These are phyloP conservation scores for Cymodocea nodosa DNA, from an alignment of 116 monocot genomes.

Conservation along the genomic window DNA sequence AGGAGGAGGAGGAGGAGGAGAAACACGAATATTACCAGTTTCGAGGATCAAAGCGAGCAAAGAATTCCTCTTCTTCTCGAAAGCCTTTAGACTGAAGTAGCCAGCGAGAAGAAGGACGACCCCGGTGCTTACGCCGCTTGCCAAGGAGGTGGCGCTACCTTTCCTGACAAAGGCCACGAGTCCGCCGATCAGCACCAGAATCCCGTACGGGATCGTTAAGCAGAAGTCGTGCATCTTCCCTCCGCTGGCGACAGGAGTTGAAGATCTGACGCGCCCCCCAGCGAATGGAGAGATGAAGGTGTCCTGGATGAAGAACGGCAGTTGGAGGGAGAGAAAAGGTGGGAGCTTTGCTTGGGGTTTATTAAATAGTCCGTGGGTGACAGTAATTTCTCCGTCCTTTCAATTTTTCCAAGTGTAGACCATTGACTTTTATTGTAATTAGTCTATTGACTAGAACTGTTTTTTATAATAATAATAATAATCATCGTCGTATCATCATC, in stretches of 20 bases:
- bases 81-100: conserved; percentile 68
- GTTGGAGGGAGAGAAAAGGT: not conserved
- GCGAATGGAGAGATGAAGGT: no score
- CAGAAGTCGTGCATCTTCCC: conserved; percentile 89
- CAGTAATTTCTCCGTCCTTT: no score
- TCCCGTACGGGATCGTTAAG: conserved; percentile 89
- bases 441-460: no score
- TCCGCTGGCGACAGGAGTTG: not conserved
- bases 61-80: conserved; percentile 71
- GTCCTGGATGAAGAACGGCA: no score
- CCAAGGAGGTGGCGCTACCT: conserved; percentile 72
- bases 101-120: conserved; percentile 60
- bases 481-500: no score
- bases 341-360: no score
- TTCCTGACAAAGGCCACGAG: conserved; percentile 31
- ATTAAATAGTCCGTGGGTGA: no score
- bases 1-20: no score
- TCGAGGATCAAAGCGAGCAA: conserved; percentile 46
- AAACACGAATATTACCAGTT: conserved; percentile 23
- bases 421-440: no score
- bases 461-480: no score
- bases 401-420: no score
- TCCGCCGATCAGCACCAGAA: conserved; percentile 61
- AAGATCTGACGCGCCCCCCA: not conserved
- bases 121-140: conserved; percentile 61